Evolutionary conservation across 805 yeast species (phyloP).

Genomic region (Suhomyces emberorum): DNA sequence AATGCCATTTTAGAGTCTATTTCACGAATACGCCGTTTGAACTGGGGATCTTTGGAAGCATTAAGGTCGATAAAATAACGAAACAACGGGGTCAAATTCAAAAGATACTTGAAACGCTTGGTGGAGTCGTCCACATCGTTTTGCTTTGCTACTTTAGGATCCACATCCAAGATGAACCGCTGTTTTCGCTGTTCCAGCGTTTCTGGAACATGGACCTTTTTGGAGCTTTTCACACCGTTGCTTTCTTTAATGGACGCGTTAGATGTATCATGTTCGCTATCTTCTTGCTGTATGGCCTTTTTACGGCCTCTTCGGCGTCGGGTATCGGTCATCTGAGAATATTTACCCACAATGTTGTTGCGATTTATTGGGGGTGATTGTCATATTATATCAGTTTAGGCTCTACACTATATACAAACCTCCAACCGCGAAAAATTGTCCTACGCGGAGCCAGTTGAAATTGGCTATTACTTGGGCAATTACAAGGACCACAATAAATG

Average conservation of each 20-base stretch:
- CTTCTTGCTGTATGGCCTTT: not conserved
- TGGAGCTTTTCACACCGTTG: too few species aligned
- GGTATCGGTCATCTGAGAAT: too few species aligned
- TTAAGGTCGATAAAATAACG: constrained; percentile 82
- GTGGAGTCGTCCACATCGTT: constrained; percentile 62
- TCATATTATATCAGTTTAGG: too few species aligned
- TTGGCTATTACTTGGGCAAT: too few species aligned
- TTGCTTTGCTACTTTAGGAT: constrained; percentile 55
- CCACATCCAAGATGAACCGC: constrained; percentile 49
- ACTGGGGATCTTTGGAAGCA: constrained; percentile 72
- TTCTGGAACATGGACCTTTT: too few species aligned
- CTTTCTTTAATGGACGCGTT: not conserved
- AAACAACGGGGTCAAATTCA: constrained; percentile 81
- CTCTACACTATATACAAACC: too few species aligned
- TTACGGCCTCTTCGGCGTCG: not conserved
- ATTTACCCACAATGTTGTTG: too few species aligned
- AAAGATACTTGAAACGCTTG: constrained; percentile 71
- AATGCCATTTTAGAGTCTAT: constrained; percentile 50
- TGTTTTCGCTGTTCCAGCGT: constrained; percentile 16
- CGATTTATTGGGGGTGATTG: too few species aligned
- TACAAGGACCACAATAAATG: too few species aligned
- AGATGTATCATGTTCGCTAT: not conserved
- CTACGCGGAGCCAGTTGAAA: too few species aligned
- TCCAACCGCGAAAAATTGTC: too few species aligned
- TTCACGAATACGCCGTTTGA: constrained; percentile 57